Evolutionary conservation across 768 basidiomycete species (phyloP), one percentile per base, ranked within the genome.

Genomic region (Austroboletus festivus): DNA sequence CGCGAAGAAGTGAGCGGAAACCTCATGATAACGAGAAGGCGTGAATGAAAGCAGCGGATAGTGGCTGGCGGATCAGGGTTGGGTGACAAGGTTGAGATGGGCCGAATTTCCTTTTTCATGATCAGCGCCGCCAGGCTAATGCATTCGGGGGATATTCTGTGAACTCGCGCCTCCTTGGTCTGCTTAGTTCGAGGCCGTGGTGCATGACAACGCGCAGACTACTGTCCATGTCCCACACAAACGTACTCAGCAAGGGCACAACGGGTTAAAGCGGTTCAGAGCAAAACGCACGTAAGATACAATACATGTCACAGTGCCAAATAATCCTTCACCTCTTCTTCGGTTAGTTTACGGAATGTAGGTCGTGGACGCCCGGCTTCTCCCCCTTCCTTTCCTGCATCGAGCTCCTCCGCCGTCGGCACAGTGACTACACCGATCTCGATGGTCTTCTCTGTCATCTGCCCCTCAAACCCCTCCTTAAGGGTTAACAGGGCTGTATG

Each of bases 371-470:
- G 77, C 38, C 79, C 83, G 20, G 80, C 85, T 58, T 73, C 79
- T 45, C 77, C 80, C 38, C 84, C 83, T 56, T 85, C 73, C 71
- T 85, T 84, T 38, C 81, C 85, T 34, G 79, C 81, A 53, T 75
- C 73, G 49, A 78, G 63, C 54, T 78, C 74, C 40, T 77, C 78
- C 19, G 69, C 62, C 12, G 86, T 88, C 8, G 93, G 91, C 15
- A 94, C 88, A 42, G 93, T 95, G 55, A 98, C 82, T 34, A 99
- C 85, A 28, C 96, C 96, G 44, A 99, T 92, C 73, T 99, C 96
- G 63, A 99, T 96, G 39, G 96, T 99, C 76, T 96, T 94, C 73
- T 97, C 96, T 23, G 95, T 97, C 95, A 99, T 97, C 65, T 97
- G 91, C n/a, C 96, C 96, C 70, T 99, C 96, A 61, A 98, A 99